phyloP scores from a whole-genome alignment of 2,329 filamentous ascomycete genomes.

The Calonectria pseudoreteaudii region DNA sequence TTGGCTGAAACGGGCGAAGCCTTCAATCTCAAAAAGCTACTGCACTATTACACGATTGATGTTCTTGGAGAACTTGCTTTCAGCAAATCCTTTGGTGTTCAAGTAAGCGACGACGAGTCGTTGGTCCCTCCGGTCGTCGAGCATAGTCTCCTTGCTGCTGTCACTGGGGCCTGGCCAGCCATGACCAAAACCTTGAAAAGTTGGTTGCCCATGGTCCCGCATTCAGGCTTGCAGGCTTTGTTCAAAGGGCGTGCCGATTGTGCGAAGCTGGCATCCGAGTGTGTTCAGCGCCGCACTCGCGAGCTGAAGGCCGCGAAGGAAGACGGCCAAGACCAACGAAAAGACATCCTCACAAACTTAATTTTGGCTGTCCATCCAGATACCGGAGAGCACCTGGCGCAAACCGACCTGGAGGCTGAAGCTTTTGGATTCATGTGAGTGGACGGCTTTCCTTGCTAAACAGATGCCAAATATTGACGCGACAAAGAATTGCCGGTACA shows the following conservation, averaged over 20 bases:
- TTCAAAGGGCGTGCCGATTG: constrained; percentile 25
- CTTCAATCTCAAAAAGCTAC: constrained; percentile 26
- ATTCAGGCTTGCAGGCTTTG: constrained; percentile 16
- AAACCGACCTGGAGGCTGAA: constrained; percentile 25
- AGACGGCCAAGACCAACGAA: constrained; percentile 7
- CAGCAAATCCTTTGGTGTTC: constrained; percentile 23
- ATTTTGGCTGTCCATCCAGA: constrained; percentile 26
- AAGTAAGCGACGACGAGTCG: constrained; percentile 21
- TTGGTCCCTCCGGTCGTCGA: constrained; percentile 18
- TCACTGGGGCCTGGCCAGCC: constrained; percentile 24
- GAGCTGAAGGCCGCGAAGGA: constrained; percentile 5
- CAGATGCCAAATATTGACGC: neutral
- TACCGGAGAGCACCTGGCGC: constrained; percentile 17
- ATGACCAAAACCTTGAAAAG: constrained; percentile 18
- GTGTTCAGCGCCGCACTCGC: constrained; percentile 18
- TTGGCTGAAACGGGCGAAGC: neutral
- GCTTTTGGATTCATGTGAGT: constrained; percentile 31
- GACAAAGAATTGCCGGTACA: constrained; percentile 24
- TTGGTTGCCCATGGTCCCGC: constrained; percentile 23
- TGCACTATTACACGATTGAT: constrained; percentile 28
- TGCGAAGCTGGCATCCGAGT: constrained; percentile 18
- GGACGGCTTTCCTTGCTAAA: neutral
- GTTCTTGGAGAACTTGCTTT: constrained; percentile 28
- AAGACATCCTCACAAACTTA: constrained; percentile 27
- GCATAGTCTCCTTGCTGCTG: constrained; percentile 20